A percentile compares a stretch with the other conserved stretches of the same genome.
Conservation (phyloP, 192 early-diverging fungal genomes). For the Geranomyces michiganensis region DNA sequence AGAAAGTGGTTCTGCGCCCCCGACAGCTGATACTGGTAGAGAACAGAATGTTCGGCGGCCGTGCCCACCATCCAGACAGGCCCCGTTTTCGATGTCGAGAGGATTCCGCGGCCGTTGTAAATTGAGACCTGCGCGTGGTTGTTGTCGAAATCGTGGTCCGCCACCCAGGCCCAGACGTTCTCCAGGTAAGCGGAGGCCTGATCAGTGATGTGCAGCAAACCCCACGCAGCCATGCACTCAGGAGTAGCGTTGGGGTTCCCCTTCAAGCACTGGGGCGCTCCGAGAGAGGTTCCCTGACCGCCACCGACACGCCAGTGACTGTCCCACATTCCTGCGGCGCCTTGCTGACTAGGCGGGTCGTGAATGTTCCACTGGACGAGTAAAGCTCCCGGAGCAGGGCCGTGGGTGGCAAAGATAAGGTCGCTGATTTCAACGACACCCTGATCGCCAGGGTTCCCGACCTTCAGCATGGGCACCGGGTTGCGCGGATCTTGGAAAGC, state of each 20-base stretch:
- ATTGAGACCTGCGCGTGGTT: conserved; percentile 30
- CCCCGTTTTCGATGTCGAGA: conserved; percentile 29
- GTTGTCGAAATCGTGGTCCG: conserved; percentile 51
- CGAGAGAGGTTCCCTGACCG: conserved; percentile 33
- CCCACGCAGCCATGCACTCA: conserved; percentile 31
- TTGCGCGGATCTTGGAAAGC: conserved; percentile 28
- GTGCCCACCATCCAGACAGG: conserved; percentile 48
- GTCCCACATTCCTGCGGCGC: conserved; percentile 49
- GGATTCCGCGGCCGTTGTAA: conserved; percentile 47
- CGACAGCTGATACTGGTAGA: conserved; percentile 47
- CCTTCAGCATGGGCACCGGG: conserved; percentile 40
- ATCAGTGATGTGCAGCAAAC: conserved; percentile 39
- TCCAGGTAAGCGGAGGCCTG: conserved; percentile 44
- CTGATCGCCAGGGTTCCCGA: conserved; percentile 43
- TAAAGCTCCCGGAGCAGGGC: conserved; percentile 42
- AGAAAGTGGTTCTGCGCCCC: conserved; percentile 41
- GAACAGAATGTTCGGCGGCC: conserved; percentile 41
- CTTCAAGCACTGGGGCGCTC: conserved; percentile 22
- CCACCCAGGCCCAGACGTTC: conserved; percentile 48
- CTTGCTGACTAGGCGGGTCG: conserved; percentile 6
- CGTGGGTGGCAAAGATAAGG: conserved; percentile 13
- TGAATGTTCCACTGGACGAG: conserved; percentile 48
- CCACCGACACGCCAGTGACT: conserved; percentile 49
- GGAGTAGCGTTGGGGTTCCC: not conserved
- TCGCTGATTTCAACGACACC: conserved; percentile 48